Base-by-base conservation (phyloP, 176 grass and related monocot species). In the Phoenix dactylifera region DNA sequence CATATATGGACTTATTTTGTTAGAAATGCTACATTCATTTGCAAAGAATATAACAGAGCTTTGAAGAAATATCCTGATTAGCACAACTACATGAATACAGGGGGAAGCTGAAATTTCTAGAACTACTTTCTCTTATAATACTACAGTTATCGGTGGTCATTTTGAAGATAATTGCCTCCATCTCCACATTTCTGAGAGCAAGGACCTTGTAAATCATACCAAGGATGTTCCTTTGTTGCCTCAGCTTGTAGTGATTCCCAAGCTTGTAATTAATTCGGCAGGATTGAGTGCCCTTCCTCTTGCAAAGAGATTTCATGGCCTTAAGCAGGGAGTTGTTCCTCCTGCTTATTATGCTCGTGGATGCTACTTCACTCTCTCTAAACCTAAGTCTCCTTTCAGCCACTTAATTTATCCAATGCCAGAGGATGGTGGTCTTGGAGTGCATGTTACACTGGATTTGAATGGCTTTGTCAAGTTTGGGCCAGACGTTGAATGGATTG, bases 401-500 rank as follows among this genome's bases (percentile, higher is more conserved):
- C 83, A 58, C 65, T 79, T 97, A 44, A 97, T 97, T 72, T 91
- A 97, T 84, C 92, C 92, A 69, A 77, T 97, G 69, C 87, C 92
- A 58, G 87, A 97, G 75, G 87, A 91, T 88, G 92, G 92, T 63
- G 92, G 92, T 28, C 76, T 91, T 56, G 87, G 92, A 30, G 81
- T 97, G 55, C 92, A 97, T 85, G 84, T 88, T 39, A 97, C 92
- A 15, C 32, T 88, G 25, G 84, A 91, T 75, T 64, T 97, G 78
- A 85, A 88, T 81, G 78, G 76, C 49, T 52, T 72, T 59, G 69
- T 88, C 16, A 91, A 81, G 80, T 97, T 97, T 85, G 92, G 92
- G 44, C 92, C 87, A 70, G 92, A 97, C 80, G 87, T 97, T 82
- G 87, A 91, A 76, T 91, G 87, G 93, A 73, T 97, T 75, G 67